Evolutionary conservation across 768 basidiomycete species (phyloP), one percentile per base, ranked within the genome.

Genomic region (Suillus decipiens): DNA sequence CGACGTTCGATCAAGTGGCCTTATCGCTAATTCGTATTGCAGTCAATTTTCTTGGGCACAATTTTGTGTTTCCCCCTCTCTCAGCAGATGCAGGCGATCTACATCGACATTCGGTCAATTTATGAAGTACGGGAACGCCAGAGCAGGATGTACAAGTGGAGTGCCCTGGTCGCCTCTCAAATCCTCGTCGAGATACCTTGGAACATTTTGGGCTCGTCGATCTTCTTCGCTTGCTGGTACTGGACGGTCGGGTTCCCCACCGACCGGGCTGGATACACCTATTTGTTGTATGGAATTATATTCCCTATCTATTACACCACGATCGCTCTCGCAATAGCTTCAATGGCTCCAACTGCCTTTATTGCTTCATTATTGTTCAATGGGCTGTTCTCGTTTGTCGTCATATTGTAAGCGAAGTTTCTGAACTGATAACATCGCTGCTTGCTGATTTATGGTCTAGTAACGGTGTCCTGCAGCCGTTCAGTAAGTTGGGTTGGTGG

Each of bases 401-500:
- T 89, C 60, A 86, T 79, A n/a, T 89, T 90, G 78, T 81, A 64
- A 57, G 80, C 77, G 28, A 14, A 5, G 28, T 54, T 53, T 24
- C 47, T 59, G 7, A 15, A 8, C 31, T 17, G 56, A 39, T 34
- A 2, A 31, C 19, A n/a, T 33, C 9, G 36, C 24, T 24, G 51
- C 48, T 59, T 55, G 43, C 43, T 42, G 47, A 33, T 19, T 1
- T 14, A n/a, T 22, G 10, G 24, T 37, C 11, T 65, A 86, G 81
- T 69, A 81, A 89, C 65, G 89, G 88, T 64, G 86, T 90, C 42
- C 70, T 91, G 4, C 89, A 91, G 67, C 89, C 89, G 8, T 87
- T 77, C 69, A 67, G 78, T 9, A 77, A 79, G 19, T 82, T 90
- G 2, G 84, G 84, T 12, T 88, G 87, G 84, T 91, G 89, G 89